Base-by-base conservation (phyloP, 148 eudicot species). In the Heliamphora exappendiculata region DNA sequence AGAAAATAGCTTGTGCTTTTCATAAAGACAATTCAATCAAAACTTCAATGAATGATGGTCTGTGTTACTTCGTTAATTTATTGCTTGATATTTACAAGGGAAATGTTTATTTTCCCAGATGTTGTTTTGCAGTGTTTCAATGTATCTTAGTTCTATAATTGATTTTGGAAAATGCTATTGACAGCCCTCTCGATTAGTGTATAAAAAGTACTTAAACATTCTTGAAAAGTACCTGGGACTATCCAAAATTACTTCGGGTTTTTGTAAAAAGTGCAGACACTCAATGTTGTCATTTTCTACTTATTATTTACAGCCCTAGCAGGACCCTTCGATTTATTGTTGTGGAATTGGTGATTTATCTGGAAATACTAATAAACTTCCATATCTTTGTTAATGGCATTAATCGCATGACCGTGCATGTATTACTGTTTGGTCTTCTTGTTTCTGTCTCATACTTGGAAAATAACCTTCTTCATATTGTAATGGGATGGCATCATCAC, bases 11-110 rank as follows among this genome's bases (percentile, higher is more conserved):
- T 31, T 31, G 73, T 34, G 69, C 75, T 78, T 77, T 50, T 39
- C 53, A n/a, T 34, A 74, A 74, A 75, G 82, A 67, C 34, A 75
- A 79, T 72, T 63, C 49, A 33, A 75, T 24, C 31, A 78, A 76
- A 79, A 76, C 72, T 79, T 81, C 80, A 79, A 75, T 86, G 70
- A 80, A 87, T 75, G 45, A 75, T 79, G 86, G 89, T 86, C 20
- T n/a, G 79, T 78, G 33, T 42, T 39, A 8, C 19, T 54, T 42
- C 20, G 73, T 45, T 63, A 33, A 7, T 34, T 33, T n/a, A n/a
- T 12, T 57, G 8, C 31, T 41, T 76, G 37, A 1, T 16, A 29
- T 28, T 13, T 75, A 19, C 4, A 7, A 58, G 1, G 11, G 24
- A 5, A 12, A 28, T 24, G 54, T 28, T 51, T 54, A 7, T 28